Evolutionary conservation across 1,284 basidiomycete species (phyloP).

Genomic region (Austropuccinia psidii): DNA sequence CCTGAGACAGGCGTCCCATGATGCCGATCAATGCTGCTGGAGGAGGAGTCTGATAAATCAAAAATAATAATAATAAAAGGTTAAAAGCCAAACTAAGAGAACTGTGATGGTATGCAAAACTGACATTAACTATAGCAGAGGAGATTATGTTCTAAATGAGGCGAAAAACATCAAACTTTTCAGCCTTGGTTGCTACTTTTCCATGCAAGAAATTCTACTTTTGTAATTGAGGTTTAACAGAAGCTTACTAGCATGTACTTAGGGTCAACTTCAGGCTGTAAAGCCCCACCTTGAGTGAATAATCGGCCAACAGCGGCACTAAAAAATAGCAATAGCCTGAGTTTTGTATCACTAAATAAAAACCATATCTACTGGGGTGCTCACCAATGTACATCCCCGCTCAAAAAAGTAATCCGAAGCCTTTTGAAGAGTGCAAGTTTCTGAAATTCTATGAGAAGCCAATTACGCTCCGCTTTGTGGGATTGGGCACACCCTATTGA

Average conservation of each 20-base stretch:
- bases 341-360: not conserved
- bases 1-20: constrained; percentile 22
- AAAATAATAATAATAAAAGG: not conserved
- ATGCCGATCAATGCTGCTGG: constrained; percentile 24
- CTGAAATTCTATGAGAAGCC: constrained; percentile 29
- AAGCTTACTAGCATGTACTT: constrained; percentile 36
- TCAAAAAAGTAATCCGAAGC: constrained; percentile 24
- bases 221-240: not conserved
- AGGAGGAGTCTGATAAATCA: constrained; percentile 23
- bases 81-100: not conserved
- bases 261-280: constrained; percentile 16
- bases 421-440: not conserved
- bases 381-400: constrained; percentile 37
- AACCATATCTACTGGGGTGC: too few relatives aligned
- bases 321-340: not conserved
- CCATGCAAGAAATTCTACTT: not conserved
- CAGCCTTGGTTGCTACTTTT: not conserved
- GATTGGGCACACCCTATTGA: constrained; percentile 52
- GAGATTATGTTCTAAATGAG: constrained; percentile 21
- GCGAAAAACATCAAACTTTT: not conserved
- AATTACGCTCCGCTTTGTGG: constrained; percentile 53
- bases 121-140: constrained; percentile 34
- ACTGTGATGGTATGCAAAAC: not conserved
- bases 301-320: constrained; percentile 33
- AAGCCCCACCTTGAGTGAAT: not conserved